These are phyloP conservation scores for Berberis thunbergii DNA, from an alignment of 164 flowering plant species.

Conservation along the genomic window DNA sequence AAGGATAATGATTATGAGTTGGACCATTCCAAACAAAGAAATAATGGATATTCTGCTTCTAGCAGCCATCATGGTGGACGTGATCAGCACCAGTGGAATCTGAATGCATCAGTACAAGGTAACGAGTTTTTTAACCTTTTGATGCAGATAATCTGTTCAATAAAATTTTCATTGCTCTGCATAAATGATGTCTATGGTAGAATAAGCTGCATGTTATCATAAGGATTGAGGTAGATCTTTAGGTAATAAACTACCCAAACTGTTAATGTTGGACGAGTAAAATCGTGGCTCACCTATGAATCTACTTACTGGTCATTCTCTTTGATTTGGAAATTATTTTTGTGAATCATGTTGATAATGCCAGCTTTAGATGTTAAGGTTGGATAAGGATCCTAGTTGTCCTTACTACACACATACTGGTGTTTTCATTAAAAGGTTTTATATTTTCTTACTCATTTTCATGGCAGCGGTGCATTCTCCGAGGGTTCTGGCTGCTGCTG, in stretches of 20 bases:
- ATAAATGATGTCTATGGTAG: no score
- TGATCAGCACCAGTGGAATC: constrained; percentile 1
- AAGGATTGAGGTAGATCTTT: no score
- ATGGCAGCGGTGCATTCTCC: constrained; percentile 38
- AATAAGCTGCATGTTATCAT: no score
- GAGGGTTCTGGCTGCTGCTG: constrained; percentile 56
- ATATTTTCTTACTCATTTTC: constrained; percentile 5
- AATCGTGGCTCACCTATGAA: no score
- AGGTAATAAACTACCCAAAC: no score
- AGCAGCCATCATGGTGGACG: constrained; percentile 5
- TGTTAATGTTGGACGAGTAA: no score
- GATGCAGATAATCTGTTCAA: neutral
- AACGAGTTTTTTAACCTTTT: neutral
- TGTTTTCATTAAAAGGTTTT: neutral
- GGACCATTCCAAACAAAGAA: neutral
- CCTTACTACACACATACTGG: neutral
- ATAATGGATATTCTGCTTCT: neutral
- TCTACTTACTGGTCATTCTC: no score
- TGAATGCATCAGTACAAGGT: constrained; percentile 7
- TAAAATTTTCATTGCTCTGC: neutral
- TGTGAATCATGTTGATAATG: neutral
- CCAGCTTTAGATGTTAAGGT: neutral
- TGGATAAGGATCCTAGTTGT: neutral
- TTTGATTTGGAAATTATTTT: no score
- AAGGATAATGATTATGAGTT: neutral